Percentiles rank a stretch among this genome's conserved stretches.
Conservation (phyloP, 805 yeast genomes). For the Lipomyces kockii region DNA sequence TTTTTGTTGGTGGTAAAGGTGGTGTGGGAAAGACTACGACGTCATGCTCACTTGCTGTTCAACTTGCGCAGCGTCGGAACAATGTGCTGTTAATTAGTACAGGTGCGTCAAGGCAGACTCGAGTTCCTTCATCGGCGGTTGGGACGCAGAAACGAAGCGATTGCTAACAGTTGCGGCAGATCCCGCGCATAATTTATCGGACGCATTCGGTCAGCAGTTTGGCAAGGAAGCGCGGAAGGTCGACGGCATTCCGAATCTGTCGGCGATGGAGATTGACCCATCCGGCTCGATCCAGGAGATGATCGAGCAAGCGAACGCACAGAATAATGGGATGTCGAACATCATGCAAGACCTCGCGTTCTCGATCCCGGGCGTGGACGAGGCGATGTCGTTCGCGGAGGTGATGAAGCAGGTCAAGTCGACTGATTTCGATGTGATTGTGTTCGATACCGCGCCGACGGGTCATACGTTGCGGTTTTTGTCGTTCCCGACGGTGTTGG, state of each 20-base stretch:
- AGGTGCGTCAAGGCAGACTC: constrained; percentile 7
- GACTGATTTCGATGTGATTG: constrained; percentile 78
- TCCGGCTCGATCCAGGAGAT: constrained; percentile 90
- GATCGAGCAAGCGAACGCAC: constrained; percentile 61
- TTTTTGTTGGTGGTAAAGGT: constrained; percentile 99
- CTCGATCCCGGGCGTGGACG: constrained; percentile 97
- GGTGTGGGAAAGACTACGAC: constrained; percentile 99
- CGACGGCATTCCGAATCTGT: constrained; percentile 82
- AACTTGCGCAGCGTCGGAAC: constrained; percentile 82
- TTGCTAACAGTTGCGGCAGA: constrained; percentile 67
- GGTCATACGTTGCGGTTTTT: constrained; percentile 96
- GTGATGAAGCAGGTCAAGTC: constrained; percentile 94
- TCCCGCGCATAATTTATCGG: constrained; percentile 97
- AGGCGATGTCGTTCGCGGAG: constrained; percentile 96
- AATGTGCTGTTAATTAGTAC: constrained; percentile 72
- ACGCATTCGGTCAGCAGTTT: constrained; percentile 97
- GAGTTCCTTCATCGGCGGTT: too few relatives aligned
- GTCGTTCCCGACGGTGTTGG: constrained; percentile 91
- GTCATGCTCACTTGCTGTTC: constrained; percentile 92
- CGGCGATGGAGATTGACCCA: constrained; percentile 99
- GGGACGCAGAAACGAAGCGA: not conserved
- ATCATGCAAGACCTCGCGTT: constrained; percentile 91
- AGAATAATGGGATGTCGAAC: constrained; percentile 51
- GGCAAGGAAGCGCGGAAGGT: constrained; percentile 96
- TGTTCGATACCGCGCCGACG: constrained; percentile 99